Base-by-base conservation (phyloP, 225 moss, liverwort and hornwort species). In the Pseudoscleropodium purum region DNA sequence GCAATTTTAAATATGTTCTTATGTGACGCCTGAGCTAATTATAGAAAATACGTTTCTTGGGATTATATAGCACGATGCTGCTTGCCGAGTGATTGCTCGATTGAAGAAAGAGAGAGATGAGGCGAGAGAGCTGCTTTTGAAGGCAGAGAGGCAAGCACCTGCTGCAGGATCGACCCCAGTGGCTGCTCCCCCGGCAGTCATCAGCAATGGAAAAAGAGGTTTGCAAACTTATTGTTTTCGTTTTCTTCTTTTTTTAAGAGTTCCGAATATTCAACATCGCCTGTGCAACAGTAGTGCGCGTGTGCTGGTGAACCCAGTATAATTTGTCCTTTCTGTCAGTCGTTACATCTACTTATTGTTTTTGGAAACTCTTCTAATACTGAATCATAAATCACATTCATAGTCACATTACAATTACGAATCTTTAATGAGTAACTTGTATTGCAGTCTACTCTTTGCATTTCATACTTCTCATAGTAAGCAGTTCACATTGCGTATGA, bases 21-120 rank as follows among this genome's bases (percentile, higher is more conserved):
- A 10, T 64, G 43, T 65, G 81, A 51, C 51, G 63, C 41, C n/a
- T 78, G 70, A 86, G 27, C 54, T 59, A 67, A 90, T 30, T 21
- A 69, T 29, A 70, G 72, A 39, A 57, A 78, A 14, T 59, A 20
- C 10, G 51, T 82, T 89, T 75, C n/a, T 45, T 62, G 75, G 82
- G 87, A 70, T 83, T 62, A 33, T 93, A 70, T 89, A 99, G 99
- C 97, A 99, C 91, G 99, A 99, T 94, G 97, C 99, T 89, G 97
- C 99, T 43, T 99, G 97, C 88, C 93, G 99, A 94, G 99, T 99
- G 90, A 99, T 99, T 91, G 97, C 99, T 24, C 96, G 97, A 37
- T 93, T 99, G 79, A 97, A 97, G 87, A 95, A 95, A 86, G 99
- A 99, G 89, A 96, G 97, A 68, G 99, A 99, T 90, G 99, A 99